phyloP scores from a whole-genome alignment of 2,329 filamentous ascomycete genomes.

The Alternaria postmessia region DNA sequence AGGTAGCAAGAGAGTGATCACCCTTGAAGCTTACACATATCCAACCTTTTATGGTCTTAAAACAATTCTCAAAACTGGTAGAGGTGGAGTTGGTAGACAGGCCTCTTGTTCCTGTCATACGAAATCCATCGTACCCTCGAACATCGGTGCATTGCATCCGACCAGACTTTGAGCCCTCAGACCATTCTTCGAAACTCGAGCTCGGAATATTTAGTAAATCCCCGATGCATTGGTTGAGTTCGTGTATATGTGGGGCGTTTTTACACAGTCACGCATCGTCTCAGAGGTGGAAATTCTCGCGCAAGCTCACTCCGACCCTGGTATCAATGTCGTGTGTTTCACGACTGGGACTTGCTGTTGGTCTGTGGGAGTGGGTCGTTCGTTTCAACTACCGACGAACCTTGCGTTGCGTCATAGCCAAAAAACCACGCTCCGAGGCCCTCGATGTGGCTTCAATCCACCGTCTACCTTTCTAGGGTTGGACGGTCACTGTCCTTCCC shows the following conservation, averaged over 20 bases:
- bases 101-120: neutral
- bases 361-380: neutral
- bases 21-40: neutral
- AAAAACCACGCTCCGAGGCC: neutral
- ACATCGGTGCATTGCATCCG: neutral
- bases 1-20: neutral
- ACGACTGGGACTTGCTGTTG: neutral
- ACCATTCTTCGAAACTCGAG: neutral
- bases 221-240: neutral
- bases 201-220: neutral
- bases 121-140: neutral
- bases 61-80: neutral
- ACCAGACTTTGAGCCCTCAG: neutral
- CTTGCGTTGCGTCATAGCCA: neutral
- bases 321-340: neutral
- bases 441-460: neutral
- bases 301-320: neutral
- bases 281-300: neutral
- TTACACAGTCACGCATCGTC: neutral
- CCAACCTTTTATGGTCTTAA: neutral
- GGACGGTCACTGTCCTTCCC: neutral
- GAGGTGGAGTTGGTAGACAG: neutral
- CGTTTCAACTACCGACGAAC: neutral
- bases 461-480: neutral
- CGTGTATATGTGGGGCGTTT: neutral